Base-by-base conservation (phyloP, 495 filamentous ascomycete species). In the Neurospora sp. region DNA sequence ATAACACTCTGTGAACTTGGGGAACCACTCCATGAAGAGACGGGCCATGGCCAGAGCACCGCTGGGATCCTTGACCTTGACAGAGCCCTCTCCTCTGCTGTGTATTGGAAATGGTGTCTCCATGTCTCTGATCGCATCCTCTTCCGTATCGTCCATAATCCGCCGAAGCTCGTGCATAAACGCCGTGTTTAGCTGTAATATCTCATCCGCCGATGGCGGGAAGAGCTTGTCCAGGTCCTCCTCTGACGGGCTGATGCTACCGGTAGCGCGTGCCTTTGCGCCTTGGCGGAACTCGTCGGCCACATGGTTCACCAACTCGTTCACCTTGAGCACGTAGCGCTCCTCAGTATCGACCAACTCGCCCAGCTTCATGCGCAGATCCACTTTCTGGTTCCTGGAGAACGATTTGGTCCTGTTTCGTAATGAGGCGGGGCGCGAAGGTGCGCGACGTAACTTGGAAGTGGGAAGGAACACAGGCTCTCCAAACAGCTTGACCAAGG, bases 281-380 rank as follows among this genome's bases (percentile, higher is more conserved):
- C 89, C 92, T 74, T 87, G 80, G 41, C 89, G 90, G 77, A 92
- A 94, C 70, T 95, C 92, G 70, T 89, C 87, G 27, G 88, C 87
- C 20, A 97, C 87, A 74, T 89, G 88, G 70, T 92, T 89, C 59
- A 96, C 89, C 68, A 99, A 84, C 66, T 94, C 91, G 74, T 91
- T 88, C 42, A 98, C 76, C 78, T 97, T 97, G 78, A 86, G 84
- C 40, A 98, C 93, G 81, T 98, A 99, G 76, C 92, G 89, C 77
- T 95, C 93, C 81, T 99, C 96, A 0, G 96, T 99, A 76, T 97
- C 93, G 37, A 97, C 87, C 72, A 98, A 78, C 79, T 99, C 96
- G 75, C 90, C 92, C 89, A 99, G 91, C 78, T 97, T 94, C 74
- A 93, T 89, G 70, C 94, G 89, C 72, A 98, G 81, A 48, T 90